These are phyloP conservation scores for Periglandula ipomoeae DNA, from an alignment of 2,329 filamentous ascomycete species.

Conservation along the genomic window DNA sequence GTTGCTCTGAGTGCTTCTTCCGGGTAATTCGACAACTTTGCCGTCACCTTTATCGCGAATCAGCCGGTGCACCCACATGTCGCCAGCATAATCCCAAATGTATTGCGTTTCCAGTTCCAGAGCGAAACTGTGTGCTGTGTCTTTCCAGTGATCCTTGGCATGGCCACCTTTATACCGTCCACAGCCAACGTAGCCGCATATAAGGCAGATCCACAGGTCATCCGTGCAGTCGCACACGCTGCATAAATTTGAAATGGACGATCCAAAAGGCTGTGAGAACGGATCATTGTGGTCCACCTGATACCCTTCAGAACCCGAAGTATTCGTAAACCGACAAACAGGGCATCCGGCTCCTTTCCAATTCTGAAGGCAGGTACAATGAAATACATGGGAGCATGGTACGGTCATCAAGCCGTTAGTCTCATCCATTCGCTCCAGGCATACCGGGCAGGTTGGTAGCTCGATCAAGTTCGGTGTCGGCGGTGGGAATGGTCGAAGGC, in stretches of 20 bases:
- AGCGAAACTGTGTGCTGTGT: conserved; percentile 81
- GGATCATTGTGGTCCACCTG: conserved; percentile 39
- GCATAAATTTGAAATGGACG: conserved; percentile 60
- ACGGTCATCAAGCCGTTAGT: conserved; percentile 93
- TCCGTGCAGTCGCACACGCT: conserved; percentile 68
- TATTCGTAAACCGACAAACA: conserved; percentile 79
- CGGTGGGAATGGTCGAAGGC: conserved; percentile 50
- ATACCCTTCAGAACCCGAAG: conserved; percentile 20
- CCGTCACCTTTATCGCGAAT: conserved; percentile 91
- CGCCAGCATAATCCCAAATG: conserved; percentile 95
- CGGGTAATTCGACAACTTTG: conserved; percentile 83
- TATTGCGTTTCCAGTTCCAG: conserved; percentile 90
- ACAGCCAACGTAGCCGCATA: conserved; percentile 87
- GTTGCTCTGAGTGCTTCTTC: conserved; percentile 29
- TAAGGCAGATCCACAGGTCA: conserved; percentile 91
- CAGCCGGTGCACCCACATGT: conserved; percentile 90
- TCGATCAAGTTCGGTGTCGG: conserved; percentile 79
- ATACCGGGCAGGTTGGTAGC: conserved; percentile 91
- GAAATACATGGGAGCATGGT: conserved; percentile 94
- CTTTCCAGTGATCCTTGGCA: conserved; percentile 87
- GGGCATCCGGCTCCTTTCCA: conserved; percentile 94
- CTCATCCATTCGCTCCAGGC: conserved; percentile 95
- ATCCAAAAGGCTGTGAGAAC: conserved; percentile 47
- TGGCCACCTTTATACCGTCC: conserved; percentile 91
- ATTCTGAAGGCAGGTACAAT: conserved; percentile 90